Base-by-base conservation (phyloP, 2,329 filamentous ascomycete species). In the Mycocentrospora acerina region DNA sequence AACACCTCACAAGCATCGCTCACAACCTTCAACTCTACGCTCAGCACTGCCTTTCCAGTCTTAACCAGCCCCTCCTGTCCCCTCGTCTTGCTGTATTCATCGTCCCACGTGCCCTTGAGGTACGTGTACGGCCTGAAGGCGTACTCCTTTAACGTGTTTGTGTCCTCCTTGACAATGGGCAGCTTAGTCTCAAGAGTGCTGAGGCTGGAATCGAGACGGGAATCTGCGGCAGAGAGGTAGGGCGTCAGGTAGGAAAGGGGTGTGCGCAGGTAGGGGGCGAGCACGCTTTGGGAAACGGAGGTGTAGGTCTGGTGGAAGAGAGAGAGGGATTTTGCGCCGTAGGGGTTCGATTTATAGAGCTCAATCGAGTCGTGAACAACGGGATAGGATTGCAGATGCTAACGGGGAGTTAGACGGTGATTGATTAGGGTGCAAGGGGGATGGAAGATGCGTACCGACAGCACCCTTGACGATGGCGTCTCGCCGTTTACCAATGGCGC, bases 321-420 rank as follows among this genome's bases (percentile, higher is more conserved):
- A 57, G 86, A 77, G 64, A 96, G 74, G 29, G 89, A 90, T 72
- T 85, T 90, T 67, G 89, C 84, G 62, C 88, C 90, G 64, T 88
- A 85, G 34, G 88, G 84, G 72, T 91, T 88, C 62, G 80, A 75
- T 71, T 90, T 88, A 79, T 94, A 85, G 62, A 81, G 83, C 45
- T 80, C 74, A 69, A 95, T 81, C 60, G 83, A 75, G 68, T 95
- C 89, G 62, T 81, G 81, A 63, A 96, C 80, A 52, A 94, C 71
- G 27, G 91, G 91, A 71, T 95, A 95, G 52, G 84, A 85, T 56
- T 83, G 77, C 48, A 96, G 78, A 66, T 96, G 90, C 88, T 95
- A 56, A 29, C n/a, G 26, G 17, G 14, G 18, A 6, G 37, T 50
- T 42, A 51, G 48, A 25, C 32, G 15, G 15, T 24, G 34, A 32